Evolutionary conservation across 495 filamentous ascomycete species (phyloP), one percentile per base, ranked within the genome.

Genomic region (Articulospora tetracladia): DNA sequence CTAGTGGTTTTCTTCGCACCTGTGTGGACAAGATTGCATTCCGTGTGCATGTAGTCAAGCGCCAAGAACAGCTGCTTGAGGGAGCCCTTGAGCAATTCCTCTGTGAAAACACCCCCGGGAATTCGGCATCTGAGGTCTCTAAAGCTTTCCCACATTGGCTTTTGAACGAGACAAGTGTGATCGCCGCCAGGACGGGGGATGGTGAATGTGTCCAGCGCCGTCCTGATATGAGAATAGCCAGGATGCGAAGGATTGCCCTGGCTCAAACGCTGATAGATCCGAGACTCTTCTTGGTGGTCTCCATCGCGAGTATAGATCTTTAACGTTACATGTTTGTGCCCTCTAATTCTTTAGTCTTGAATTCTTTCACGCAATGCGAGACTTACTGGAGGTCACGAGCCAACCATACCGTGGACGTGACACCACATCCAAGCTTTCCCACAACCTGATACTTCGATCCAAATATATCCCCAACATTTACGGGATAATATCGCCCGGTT

Each of bases 381-480:
- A 23, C 74, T 62, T 69, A 77, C 74, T 72, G 59, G 41, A 83
- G 70, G 70, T 82, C 79, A 12, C 73, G 74, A 51, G 73, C 75
- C 23, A 85, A 69, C 79, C 79, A 83, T 7, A 73, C 76, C 3
- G 81, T 84, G 12, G 81, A 84, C 24, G 69, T 72, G 2, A 74
- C 59, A 34, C 80, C 81, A 62, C 71, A 83, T 7, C 83, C 81
- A 20, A 83, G 72, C 64, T 84, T 84, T 8, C 75, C 76, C 1
- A 79, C 55, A n/a, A 83, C 68, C 60, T 79, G 68, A 61, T 83
- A 84, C 20, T 71, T 73, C 26, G 70, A 68, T 28, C 69, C 52
- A 55, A 77, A 71, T 15, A 80, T 64, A 54, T 84, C 76, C 13
- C 78, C 77, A 57, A 83, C 77, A 46, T 67, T 65, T 4, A 78